These are phyloP conservation scores for Fraxinus velutina DNA, from an alignment of 305 asterid species.

Conservation along the genomic window DNA sequence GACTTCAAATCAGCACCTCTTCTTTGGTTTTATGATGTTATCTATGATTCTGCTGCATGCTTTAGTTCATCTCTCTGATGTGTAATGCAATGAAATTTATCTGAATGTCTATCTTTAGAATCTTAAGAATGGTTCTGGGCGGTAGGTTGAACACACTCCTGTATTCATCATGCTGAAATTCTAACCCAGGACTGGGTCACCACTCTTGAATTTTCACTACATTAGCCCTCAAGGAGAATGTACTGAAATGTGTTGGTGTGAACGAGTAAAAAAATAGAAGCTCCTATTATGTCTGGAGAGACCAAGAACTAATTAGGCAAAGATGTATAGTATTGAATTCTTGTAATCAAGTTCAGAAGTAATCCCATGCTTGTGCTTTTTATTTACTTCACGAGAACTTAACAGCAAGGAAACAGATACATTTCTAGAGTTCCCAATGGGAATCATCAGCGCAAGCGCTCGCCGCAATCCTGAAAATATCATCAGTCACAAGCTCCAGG, in stretches of 20 bases:
- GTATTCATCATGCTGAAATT: not conserved
- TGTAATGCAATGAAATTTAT: not conserved
- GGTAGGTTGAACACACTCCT: not conserved
- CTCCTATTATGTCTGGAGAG: not conserved
- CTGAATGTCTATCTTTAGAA: not conserved
- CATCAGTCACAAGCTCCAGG: not conserved
- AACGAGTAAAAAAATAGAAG: not conserved
- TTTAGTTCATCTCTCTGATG: not conserved
- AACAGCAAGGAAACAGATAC: not conserved
- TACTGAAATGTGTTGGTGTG: not conserved
- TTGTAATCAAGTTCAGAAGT: not conserved
- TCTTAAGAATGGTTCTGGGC: not conserved
- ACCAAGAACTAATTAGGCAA: not conserved
- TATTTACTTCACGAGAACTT: not conserved
- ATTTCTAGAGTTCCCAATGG: not conserved
- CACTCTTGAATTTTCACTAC: not conserved
- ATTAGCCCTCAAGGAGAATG: not conserved
- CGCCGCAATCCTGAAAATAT: not conserved
- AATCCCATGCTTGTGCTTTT: not conserved
- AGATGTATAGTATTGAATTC: not conserved
- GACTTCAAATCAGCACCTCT: not conserved
- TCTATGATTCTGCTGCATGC: not conserved
- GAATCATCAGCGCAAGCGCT: not conserved
- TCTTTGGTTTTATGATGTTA: not conserved
- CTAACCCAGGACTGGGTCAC: not conserved